These are phyloP conservation scores for Coemansia sp. DNA, from an alignment of 192 early-diverging fungal species.

Conservation along the genomic window DNA sequence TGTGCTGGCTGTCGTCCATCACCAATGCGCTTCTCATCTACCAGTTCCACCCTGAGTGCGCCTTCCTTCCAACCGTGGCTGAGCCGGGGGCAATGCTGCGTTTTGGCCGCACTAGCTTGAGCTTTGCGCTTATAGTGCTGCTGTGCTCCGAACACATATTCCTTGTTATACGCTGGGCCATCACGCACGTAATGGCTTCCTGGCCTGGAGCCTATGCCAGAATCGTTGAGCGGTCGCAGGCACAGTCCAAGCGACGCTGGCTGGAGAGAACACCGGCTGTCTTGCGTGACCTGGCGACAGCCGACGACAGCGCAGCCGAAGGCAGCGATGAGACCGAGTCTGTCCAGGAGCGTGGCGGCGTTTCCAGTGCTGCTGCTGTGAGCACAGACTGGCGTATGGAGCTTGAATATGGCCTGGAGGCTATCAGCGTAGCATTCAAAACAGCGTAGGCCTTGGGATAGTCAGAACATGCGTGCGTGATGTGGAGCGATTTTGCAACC, in stretches of 20 bases:
- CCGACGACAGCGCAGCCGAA: not conserved
- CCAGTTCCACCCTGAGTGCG: slow-evolving; percentile 47
- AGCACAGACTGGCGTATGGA: slow-evolving; percentile 25
- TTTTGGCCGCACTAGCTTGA: slow-evolving; percentile 46
- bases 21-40: slow-evolving; percentile 57
- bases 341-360: not conserved
- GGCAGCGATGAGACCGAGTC: not conserved
- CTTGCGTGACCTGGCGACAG: slow-evolving; percentile 27
- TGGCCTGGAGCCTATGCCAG: slow-evolving; percentile 46
- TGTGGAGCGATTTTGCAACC: no score
- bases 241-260: slow-evolving; percentile 44
- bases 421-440: slow-evolving; percentile 27
- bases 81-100: slow-evolving; percentile 36
- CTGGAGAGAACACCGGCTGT: slow-evolving; percentile 30
- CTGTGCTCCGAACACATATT: slow-evolving; percentile 51
- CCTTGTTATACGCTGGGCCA: slow-evolving; percentile 37
- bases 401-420: slow-evolving; percentile 25
- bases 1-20: slow-evolving; percentile 56
- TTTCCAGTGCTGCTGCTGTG: not conserved
- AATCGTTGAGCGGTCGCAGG: slow-evolving; percentile 37
- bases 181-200: slow-evolving; percentile 39
- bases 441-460: slow-evolving; percentile 12
- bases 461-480: no score
- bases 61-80: slow-evolving; percentile 22
- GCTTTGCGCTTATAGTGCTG: slow-evolving; percentile 45